phyloP scores from a whole-genome alignment of 129 eudicot genomes.

The Artemisia annua region DNA sequence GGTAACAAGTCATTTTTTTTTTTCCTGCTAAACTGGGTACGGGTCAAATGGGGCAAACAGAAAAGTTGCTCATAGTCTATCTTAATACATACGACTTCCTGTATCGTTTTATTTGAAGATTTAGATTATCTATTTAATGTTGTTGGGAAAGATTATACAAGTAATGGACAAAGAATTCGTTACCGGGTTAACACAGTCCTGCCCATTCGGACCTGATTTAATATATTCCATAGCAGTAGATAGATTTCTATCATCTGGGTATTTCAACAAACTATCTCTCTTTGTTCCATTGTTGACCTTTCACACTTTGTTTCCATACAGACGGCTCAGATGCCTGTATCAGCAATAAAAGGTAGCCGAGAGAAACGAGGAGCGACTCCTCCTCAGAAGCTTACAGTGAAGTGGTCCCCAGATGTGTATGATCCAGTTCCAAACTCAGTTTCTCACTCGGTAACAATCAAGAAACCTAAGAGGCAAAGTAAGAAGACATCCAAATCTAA shows the following conservation, averaged over 20 bases:
- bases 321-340: constrained; percentile 51
- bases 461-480: constrained; percentile 32
- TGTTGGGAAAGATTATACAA: too few species aligned
- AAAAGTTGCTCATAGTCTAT: neutral
- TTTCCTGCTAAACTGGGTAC: neutral
- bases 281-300: neutral
- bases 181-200: neutral
- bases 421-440: constrained; percentile 68
- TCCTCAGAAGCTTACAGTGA: constrained; percentile 48
- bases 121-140: neutral
- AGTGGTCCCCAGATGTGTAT: constrained; percentile 86
- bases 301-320: constrained; percentile 25
- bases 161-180: neutral
- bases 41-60: neutral
- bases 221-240: neutral
- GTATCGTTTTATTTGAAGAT: neutral
- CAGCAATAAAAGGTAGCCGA: constrained; percentile 83
- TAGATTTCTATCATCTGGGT: neutral
- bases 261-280: neutral
- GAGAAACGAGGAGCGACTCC: constrained; percentile 49
- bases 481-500: constrained; percentile 58
- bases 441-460: constrained; percentile 53
- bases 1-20: neutral
- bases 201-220: constrained; percentile 2
- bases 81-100: neutral